Evolutionary conservation across 176 grass and related monocot species (phyloP).

Genomic region (Chloris gayana): DNA sequence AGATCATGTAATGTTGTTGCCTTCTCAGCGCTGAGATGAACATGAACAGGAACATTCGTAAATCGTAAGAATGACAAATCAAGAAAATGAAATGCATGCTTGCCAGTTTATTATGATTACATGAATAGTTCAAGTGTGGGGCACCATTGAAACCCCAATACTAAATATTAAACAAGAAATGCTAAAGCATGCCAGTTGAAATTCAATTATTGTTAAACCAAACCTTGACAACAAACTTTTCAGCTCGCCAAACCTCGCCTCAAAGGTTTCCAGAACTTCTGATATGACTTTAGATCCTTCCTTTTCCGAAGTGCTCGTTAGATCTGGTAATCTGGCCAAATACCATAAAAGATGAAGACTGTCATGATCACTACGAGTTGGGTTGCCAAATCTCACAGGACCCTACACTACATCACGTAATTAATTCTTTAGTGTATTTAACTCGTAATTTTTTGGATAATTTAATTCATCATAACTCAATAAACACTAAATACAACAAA

Average conservation of each 20-base stretch:
- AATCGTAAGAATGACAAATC: neutral
- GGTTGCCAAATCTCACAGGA: neutral
- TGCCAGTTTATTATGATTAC: constrained; percentile 14
- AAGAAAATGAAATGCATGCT: neutral
- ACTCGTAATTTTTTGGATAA: neutral
- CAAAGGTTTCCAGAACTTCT: constrained; percentile 44
- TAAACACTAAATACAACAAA: neutral
- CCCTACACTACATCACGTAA: neutral
- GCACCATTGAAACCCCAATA: neutral
- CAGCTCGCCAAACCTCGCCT: constrained; percentile 23
- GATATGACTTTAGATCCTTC: constrained; percentile 21
- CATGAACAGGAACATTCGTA: constrained; percentile 7
- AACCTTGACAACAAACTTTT: constrained; percentile 49
- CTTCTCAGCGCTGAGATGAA: constrained; percentile 39
- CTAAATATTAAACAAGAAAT: neutral
- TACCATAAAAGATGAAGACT: constrained; percentile 24
- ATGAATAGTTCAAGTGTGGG: neutral
- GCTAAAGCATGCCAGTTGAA: neutral
- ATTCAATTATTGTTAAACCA: neutral
- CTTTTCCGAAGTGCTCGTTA: constrained; percentile 37
- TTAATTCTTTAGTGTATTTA: constrained; percentile 13
- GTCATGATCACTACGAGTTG: constrained; percentile 20
- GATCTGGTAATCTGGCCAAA: constrained; percentile 36
- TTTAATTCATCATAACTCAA: neutral
- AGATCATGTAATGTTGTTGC: constrained; percentile 33